These are phyloP conservation scores for Aspergillus carbonarius DNA, from an alignment of 2,329 filamentous ascomycete genomes.

Conservation along the genomic window DNA sequence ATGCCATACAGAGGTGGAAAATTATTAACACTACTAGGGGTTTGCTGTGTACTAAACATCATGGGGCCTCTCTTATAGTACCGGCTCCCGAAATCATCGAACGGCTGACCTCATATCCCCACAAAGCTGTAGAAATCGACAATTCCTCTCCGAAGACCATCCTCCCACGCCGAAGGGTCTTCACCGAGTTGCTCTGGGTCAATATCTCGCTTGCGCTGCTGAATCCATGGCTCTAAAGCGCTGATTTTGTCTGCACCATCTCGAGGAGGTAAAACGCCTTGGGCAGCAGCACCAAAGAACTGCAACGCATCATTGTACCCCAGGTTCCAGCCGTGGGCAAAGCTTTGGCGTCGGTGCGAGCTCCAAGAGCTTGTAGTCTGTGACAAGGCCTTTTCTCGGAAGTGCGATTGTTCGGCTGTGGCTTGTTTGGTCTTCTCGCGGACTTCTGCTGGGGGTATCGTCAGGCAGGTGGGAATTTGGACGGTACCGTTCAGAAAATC, in stretches of 20 bases:
- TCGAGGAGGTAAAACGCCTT: constrained; percentile 33
- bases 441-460: constrained; percentile 40
- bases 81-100: neutral
- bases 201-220: constrained; percentile 55
- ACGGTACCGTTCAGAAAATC: constrained; percentile 56
- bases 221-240: constrained; percentile 57
- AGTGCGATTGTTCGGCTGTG: constrained; percentile 17
- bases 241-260: constrained; percentile 52
- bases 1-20: too few species aligned
- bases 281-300: constrained; percentile 50
- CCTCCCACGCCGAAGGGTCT: constrained; percentile 35
- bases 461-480: constrained; percentile 21
- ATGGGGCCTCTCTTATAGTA: neutral
- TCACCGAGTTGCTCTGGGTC: constrained; percentile 43
- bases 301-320: constrained; percentile 56
- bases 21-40: too few species aligned
- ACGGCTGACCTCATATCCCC: constrained; percentile 1
- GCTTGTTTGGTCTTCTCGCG: constrained; percentile 40
- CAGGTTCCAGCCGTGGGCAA: constrained; percentile 55
- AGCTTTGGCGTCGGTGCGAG: constrained; percentile 53
- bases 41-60: too few species aligned
- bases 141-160: constrained; percentile 39
- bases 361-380: neutral
- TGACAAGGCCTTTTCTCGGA: constrained; percentile 7
- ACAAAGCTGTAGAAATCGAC: constrained; percentile 30